Evolutionary conservation across 495 filamentous ascomycete species (phyloP), one percentile per base, ranked within the genome.

Genomic region (Penicillium verhagenii): DNA sequence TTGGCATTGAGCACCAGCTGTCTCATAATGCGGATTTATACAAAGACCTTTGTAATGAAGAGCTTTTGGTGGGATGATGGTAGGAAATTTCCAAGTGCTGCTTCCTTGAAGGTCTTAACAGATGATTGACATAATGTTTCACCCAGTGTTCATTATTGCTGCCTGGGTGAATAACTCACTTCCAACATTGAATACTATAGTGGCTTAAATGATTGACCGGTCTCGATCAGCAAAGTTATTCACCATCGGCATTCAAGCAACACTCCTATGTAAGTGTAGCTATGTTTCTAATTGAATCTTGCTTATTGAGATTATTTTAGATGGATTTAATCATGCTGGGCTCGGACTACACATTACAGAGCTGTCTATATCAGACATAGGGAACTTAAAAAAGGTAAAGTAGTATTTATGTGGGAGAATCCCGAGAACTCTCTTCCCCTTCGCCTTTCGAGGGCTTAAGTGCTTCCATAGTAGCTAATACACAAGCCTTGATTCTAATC

Each of bases 1-100:
- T 16, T 54, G 11, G 11, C 25, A 20, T 11, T 48, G 20, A 49
- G 44, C 33, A 54, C 52, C 24, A 49, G 45, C 42, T 54, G 24
- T 16, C 52, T 54, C 13, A 14, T 16, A 2, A 54, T 54, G 50
- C 50, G 52, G 0, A 20, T 54, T 2, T 48, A 43, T 31, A 54
- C 45, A 10, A 54, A 54, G 24, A 18, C 14, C 4, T 3, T 16
- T 5, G 19, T 49, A 43, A 49, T 54, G 52, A 54, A 18, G 18
- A 48, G 33, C 6, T 54, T 54, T 26, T 54, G 52, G 52, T 54
- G 52, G 45, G 52, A 54, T 43, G 52, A 54, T 24, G 35, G 52
- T 54, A 4, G 10, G 45, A 23, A 5, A 40, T 42, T 16, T 20
- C n/a, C n/a, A n/a, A n/a, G 2, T 19, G 8, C 26, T 39, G n/a